Conservation (phyloP, 805 yeast genomes). For the Pichia pseudocactophila region DNA sequence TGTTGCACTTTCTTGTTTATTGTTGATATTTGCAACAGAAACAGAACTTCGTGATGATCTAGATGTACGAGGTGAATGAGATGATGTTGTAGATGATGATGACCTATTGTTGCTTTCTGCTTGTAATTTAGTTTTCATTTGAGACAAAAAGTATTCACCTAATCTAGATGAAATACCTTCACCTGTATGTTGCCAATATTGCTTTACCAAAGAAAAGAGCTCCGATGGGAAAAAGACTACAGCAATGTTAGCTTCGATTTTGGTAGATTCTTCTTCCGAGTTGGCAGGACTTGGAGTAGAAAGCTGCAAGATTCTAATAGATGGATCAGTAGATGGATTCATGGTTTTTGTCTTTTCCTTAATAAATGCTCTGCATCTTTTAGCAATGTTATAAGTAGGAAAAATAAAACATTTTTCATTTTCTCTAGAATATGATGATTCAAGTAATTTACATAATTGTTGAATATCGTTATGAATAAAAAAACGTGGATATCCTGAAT, state of each 20-base stretch:
- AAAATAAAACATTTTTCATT: constrained; percentile 70
- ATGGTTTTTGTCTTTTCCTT: constrained; percentile 33
- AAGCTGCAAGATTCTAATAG: constrained; percentile 60
- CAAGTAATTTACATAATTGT: constrained; percentile 44
- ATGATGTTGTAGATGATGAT: constrained; percentile 10
- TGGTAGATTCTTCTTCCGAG: constrained; percentile 48
- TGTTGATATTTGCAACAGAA: constrained; percentile 9
- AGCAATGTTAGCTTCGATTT: constrained; percentile 61
- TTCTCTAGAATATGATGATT: constrained; percentile 66
- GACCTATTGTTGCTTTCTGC: constrained; percentile 16
- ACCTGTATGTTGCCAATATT: constrained; percentile 96
- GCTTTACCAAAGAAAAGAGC: constrained; percentile 58
- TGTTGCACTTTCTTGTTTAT: constrained; percentile 43
- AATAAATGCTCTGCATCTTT: constrained; percentile 76
- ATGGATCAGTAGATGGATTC: constrained; percentile 23
- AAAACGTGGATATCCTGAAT: constrained; percentile 84
- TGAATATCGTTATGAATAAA: constrained; percentile 59
- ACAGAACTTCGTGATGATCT: constrained; percentile 24
- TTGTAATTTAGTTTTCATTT: constrained; percentile 35
- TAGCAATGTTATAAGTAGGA: constrained; percentile 71
- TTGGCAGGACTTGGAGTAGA: constrained; percentile 59
- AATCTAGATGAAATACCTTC: constrained; percentile 90
- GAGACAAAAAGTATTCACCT: constrained; percentile 75
- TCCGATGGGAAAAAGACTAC: constrained; percentile 67
- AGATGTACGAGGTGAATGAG: constrained; percentile 14